phyloP scores from a whole-genome alignment of 2,329 filamentous ascomycete genomes.

The Coniella vitis region DNA sequence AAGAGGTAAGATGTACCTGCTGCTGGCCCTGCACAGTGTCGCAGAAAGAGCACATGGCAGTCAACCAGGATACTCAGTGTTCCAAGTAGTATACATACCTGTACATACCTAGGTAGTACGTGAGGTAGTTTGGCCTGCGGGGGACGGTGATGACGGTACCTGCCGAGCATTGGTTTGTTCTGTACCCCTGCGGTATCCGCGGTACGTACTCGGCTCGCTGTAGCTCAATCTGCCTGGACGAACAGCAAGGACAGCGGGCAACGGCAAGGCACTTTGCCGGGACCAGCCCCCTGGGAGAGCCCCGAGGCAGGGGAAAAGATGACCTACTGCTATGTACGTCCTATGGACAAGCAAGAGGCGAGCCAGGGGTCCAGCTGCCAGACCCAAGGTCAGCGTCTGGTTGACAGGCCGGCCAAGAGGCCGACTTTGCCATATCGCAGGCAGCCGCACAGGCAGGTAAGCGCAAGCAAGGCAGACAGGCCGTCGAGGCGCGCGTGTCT shows the following conservation, averaged over 20 bases:
- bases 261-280: conserved; percentile 11
- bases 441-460: not conserved
- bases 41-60: conserved; percentile 6
- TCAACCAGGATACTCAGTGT: not conserved
- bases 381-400: no score
- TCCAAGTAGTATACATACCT: no score
- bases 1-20: conserved; percentile 6
- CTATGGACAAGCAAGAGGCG: not conserved
- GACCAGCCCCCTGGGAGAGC: not conserved
- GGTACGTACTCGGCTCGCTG: not conserved
- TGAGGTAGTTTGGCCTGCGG: not conserved
- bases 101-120: no score
- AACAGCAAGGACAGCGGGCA: conserved; percentile 2
- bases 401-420: no score
- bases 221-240: not conserved
- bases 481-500: not conserved
- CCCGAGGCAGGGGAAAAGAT: not conserved
- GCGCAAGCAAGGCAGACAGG: not conserved
- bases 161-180: not conserved
- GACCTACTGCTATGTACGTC: not conserved
- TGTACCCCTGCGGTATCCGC: not conserved
- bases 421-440: not conserved
- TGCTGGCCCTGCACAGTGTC: conserved; percentile 9
- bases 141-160: not conserved
- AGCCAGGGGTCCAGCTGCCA: no score